Base-by-base conservation (phyloP, 306 rosid species). In the Corylus avellana region DNA sequence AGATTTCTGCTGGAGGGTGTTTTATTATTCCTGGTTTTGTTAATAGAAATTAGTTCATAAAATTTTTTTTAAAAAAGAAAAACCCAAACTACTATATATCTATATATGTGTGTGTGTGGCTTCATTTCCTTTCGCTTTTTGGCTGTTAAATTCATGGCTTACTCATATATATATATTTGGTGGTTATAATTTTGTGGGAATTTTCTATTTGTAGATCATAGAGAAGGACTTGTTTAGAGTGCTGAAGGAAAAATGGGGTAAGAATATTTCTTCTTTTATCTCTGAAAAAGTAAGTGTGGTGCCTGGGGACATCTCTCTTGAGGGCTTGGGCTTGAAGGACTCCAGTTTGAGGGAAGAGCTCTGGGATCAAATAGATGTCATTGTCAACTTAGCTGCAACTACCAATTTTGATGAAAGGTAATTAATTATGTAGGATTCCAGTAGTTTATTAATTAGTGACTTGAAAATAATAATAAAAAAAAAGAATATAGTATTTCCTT, bases 341-440 rank as follows among this genome's bases (percentile, higher is more conserved):
- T 72, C 85, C 4, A 66, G 27, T 71, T 56, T 92, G 54, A 79
- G 77, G 73, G 82, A 90, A 46, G 86, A 90, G 57, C 84, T 94
- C 66, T 57, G 64, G 75, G 76, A 59, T 39, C 82, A 90, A 47
- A 64, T 88, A 0, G 88, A 92, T 80, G 87, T 83, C 44, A 89
- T 94, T 25, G 72, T 92, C 46, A 90, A 94, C 77, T 77, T 94
- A 7, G 98, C 97, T 68, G 97, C 97, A 48, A 89, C 92, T 0
- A 94, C 98, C 18, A 89, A 89, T 22, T 92, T 94, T 27, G 85
- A 92, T 75, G 96, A 92, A 83, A 92, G 98, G 98, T 90, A 22
- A 22, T 22, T 22, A 22, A 22, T 22, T 22, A 22, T 22, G 25
- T 22, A 22, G 25, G 25, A 22, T 22, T 22, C 25, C 25, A 22